Conservation (phyloP, 2,329 filamentous ascomycete genomes). For the Aspergillus hiratsukae region DNA sequence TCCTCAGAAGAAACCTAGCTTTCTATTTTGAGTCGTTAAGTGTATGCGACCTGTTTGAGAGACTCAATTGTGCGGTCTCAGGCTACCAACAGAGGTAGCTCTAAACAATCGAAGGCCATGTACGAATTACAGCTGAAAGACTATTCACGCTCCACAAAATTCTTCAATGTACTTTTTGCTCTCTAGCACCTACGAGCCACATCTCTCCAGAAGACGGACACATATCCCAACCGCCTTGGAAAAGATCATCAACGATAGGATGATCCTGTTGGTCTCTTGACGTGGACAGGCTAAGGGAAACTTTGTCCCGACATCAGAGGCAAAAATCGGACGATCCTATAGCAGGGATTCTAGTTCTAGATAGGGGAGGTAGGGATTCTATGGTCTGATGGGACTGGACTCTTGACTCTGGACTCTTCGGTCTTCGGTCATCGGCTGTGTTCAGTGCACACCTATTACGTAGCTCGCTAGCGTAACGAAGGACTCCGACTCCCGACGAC, state of each 20-base stretch:
- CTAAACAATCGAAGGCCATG: background rate
- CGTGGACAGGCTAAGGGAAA: no score
- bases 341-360: background rate
- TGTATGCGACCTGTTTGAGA: no score
- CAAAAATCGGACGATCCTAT: background rate
- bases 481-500: background rate
- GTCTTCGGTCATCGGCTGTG: no score
- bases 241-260: background rate
- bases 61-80: no score
- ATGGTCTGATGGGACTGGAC: no score
- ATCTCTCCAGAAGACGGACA: background rate
- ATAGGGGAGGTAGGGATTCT: no score
- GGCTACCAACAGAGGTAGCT: background rate
- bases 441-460: no score
- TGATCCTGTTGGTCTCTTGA: no score
- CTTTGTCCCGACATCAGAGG: background rate
- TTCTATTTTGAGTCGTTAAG: background rate
- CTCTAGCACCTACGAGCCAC: background rate
- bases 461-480: background rate
- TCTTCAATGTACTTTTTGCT: background rate
- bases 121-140: background rate
- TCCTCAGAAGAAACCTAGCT: no score
- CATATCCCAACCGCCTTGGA: no score
- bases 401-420: no score
- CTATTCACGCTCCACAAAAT: background rate